Percentiles rank a stretch among this genome's conserved stretches.
Conservation (phyloP, 257 asterid genomes). For the Ophiorrhiza pumila region DNA sequence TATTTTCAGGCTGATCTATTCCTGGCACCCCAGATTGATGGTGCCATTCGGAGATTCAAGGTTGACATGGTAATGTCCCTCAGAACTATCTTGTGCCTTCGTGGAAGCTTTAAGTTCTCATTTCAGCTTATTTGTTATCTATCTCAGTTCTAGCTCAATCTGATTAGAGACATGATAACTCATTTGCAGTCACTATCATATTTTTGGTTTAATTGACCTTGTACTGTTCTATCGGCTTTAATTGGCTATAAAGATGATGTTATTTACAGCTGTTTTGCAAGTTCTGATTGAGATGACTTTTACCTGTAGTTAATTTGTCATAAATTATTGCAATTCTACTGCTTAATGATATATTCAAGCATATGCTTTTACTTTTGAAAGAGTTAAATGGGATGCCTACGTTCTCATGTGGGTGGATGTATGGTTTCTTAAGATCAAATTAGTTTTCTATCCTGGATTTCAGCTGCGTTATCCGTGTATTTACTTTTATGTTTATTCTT, state of each 20-base stretch:
- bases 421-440: not conserved
- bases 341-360: too few relatives aligned
- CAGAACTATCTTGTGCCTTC: not conserved
- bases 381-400: not conserved
- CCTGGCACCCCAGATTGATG: slow-evolving; percentile 75
- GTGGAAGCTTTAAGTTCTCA: not conserved
- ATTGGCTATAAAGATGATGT: not conserved
- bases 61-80: slow-evolving; percentile 47
- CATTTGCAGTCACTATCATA: not conserved
- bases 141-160: not conserved
- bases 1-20: slow-evolving; percentile 66
- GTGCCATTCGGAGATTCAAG: slow-evolving; percentile 46
- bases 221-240: not conserved
- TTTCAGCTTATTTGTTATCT: not conserved
- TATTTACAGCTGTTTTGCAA: not conserved
- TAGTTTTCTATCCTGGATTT: not conserved
- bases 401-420: too few relatives aligned
- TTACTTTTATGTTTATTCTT: not conserved
- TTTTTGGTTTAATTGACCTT: too few relatives aligned
- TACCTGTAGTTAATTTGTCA: not conserved
- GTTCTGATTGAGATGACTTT: not conserved
- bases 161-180: not conserved
- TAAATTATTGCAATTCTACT: not conserved
- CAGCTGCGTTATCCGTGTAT: not conserved
- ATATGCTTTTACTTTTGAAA: not conserved